A percentile compares a stretch with the other conserved stretches of the same genome.
These are phyloP conservation scores for Fusarium luffae DNA, from an alignment of 2,329 filamentous ascomycete genomes.

Conservation along the genomic window DNA sequence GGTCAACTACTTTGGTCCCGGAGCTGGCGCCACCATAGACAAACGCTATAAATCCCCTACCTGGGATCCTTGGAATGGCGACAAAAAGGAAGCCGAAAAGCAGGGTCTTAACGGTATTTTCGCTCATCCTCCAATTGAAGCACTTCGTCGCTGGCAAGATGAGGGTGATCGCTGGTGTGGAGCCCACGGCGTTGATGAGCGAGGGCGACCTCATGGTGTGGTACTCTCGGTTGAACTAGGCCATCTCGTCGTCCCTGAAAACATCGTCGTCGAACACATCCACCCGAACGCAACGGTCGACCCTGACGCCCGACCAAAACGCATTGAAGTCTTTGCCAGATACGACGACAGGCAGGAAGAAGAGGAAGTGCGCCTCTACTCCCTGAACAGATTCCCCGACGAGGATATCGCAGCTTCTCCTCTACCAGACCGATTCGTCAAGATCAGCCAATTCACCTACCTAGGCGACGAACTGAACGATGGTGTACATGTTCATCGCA, in stretches of 20 bases:
- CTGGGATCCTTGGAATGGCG: conserved; percentile 52
- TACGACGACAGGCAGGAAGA: conserved; percentile 60
- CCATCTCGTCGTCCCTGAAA: conserved; percentile 70
- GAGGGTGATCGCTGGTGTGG: conserved; percentile 91
- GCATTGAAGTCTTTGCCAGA: conserved; percentile 76
- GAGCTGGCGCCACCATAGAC: conserved; percentile 75
- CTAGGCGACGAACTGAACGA: conserved; percentile 56
- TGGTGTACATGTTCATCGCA: conserved; percentile 63
- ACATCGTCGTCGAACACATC: conserved; percentile 80
- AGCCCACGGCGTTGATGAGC: conserved; percentile 54
- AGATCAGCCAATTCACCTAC: conserved; percentile 68
- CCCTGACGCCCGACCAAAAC: conserved; percentile 69
- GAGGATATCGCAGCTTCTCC: conserved; percentile 47
- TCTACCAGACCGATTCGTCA: conserved; percentile 59
- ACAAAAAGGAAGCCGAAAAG: conserved; percentile 16
- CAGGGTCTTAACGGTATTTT: conserved; percentile 38
- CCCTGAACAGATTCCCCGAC: conserved; percentile 54
- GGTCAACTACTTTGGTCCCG: conserved; percentile 79
- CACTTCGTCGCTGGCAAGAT: conserved; percentile 77
- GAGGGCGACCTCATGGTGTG: conserved; percentile 63
- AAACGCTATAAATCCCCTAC: conserved; percentile 72
- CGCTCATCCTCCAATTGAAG: conserved; percentile 58
- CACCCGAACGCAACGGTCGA: conserved; percentile 69
- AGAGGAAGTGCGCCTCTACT: conserved; percentile 57
- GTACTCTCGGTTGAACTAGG: conserved; percentile 73